A percentile compares a stretch with the other conserved stretches of the same genome.
phyloP scores from a whole-genome alignment of 352 stramenopile genomes.

The Blastocystis sp. region DNA sequence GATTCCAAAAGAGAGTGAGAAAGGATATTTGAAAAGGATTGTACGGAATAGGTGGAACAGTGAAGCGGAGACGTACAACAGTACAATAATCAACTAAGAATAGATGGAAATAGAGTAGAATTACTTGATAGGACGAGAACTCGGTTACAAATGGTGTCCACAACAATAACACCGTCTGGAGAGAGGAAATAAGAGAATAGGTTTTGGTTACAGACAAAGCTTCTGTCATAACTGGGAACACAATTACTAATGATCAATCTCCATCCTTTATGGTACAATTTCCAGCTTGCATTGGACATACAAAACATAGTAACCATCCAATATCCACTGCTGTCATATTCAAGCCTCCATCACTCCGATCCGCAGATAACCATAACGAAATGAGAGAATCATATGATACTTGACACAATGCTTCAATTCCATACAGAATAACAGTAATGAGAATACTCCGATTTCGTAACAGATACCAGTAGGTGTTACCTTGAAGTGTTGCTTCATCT shows the following conservation, averaged over 20 bases:
- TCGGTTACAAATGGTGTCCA: background rate
- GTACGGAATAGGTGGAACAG: background rate
- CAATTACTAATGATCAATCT: background rate
- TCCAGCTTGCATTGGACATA: background rate
- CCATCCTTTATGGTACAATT: background rate
- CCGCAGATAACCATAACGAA: conserved; percentile 4
- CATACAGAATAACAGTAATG: background rate
- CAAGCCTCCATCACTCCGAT: background rate
- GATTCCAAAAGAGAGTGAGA: background rate
- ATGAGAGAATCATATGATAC: background rate
- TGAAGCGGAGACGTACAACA: background rate
- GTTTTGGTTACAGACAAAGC: background rate
- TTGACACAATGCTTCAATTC: background rate
- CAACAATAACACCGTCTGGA: background rate
- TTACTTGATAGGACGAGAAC: background rate
- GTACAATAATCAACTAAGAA: background rate
- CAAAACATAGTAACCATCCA: background rate
- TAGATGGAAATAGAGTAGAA: background rate
- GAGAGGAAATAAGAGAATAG: background rate
- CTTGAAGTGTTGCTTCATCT: background rate
- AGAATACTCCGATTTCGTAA: background rate
- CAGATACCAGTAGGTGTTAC: background rate
- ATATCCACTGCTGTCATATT: background rate
- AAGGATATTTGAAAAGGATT: conserved; percentile 24
- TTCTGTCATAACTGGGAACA: background rate